A percentile compares a stretch with the other conserved stretches of the same genome.
Conservation (phyloP, 495 filamentous ascomycete species). For the Penicillium arizonense region DNA sequence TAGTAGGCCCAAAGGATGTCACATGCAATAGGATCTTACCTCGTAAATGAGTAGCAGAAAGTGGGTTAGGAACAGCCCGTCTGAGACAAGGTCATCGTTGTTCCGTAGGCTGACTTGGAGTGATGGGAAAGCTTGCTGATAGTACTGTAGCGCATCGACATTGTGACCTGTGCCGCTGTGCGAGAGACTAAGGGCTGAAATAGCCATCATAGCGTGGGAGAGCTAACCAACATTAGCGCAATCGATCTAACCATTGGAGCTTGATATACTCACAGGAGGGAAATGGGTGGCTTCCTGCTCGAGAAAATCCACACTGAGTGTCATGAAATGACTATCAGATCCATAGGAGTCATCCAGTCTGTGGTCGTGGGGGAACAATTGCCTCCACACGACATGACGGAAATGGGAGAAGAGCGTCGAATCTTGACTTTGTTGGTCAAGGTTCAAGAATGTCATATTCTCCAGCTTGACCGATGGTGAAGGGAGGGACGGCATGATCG, state of each 20-base stretch:
- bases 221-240: constrained; percentile 39
- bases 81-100: constrained; percentile 51
- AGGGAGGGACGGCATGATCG: constrained; percentile 16
- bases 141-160: constrained; percentile 54
- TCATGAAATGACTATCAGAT: constrained; percentile 25
- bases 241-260: neutral
- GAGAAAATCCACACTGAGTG: constrained; percentile 43
- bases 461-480: constrained; percentile 20
- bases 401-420: constrained; percentile 43
- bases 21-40: constrained; percentile 28
- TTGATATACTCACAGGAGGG: constrained; percentile 44
- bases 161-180: constrained; percentile 44
- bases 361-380: constrained; percentile 32
- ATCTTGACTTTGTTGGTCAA: constrained; percentile 31
- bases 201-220: constrained; percentile 59
- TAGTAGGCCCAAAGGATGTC: neutral
- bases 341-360: constrained; percentile 21
- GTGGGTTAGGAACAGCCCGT: constrained; percentile 57
- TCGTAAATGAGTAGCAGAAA: constrained; percentile 62
- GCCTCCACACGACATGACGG: constrained; percentile 40
- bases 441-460: constrained; percentile 11
- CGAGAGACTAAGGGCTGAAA: constrained; percentile 55
- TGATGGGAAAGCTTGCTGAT: constrained; percentile 52
- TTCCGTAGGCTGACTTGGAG: constrained; percentile 45
- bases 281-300: constrained; percentile 49